phyloP scores from a whole-genome alignment of 2,329 filamentous ascomycete species.

The Emergomyces pasteurianus region DNA sequence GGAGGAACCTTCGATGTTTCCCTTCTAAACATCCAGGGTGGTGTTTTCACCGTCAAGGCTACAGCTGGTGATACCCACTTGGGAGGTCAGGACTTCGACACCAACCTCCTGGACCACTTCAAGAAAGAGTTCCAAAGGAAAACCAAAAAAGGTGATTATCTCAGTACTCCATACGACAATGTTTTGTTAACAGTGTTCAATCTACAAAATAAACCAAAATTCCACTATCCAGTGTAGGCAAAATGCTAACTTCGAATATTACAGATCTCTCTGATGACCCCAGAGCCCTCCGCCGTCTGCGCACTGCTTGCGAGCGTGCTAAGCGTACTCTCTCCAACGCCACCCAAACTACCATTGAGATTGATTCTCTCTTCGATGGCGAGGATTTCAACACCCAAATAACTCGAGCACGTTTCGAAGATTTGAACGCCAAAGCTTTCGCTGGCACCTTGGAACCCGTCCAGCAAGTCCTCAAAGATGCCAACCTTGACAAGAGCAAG shows the following conservation, averaged over 20 bases:
- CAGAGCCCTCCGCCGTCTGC: conserved; percentile 86
- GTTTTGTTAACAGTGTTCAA: too few relatives aligned
- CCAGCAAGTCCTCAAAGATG: conserved; percentile 92
- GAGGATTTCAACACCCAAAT: conserved; percentile 96
- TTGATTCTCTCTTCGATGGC: conserved; percentile 95
- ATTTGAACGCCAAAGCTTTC: conserved; percentile 94
- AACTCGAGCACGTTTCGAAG: conserved; percentile 97
- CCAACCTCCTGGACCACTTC: conserved; percentile 89
- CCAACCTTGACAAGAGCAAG: conserved; percentile 71
- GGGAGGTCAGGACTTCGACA: conserved; percentile 94
- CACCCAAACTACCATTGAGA: conserved; percentile 95
- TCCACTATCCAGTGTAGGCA: too few relatives aligned
- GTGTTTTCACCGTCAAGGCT: conserved; percentile 98
- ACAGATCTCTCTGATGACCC: conserved; percentile 49
- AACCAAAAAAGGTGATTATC: conserved; percentile 47
- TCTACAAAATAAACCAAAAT: too few relatives aligned
- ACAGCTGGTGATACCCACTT: conserved; percentile 96
- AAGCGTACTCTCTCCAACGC: conserved; percentile 98
- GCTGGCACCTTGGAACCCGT: conserved; percentile 88
- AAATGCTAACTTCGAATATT: too few relatives aligned
- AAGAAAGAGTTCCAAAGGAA: conserved; percentile 86
- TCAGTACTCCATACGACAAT: too few relatives aligned
- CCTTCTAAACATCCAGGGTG: conserved; percentile 94
- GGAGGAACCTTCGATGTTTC: conserved; percentile 99
- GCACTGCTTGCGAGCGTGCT: conserved; percentile 97